These are phyloP conservation scores for Cladosporium oxysporum DNA, from an alignment of 2,329 filamentous ascomycete species.

Conservation along the genomic window DNA sequence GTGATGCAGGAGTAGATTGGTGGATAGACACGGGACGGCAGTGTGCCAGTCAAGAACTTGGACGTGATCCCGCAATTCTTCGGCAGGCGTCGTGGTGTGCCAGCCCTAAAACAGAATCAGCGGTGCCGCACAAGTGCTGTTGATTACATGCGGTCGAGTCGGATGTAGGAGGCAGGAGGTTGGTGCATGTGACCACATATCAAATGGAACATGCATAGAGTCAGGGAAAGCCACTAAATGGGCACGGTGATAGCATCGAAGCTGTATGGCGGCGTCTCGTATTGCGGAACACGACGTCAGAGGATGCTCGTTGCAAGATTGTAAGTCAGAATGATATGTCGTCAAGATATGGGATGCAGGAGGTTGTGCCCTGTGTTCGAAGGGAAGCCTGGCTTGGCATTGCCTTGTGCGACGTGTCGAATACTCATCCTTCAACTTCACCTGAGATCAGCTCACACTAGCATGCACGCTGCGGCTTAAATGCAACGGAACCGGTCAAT, in stretches of 20 bases:
- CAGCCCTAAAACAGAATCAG: neutral
- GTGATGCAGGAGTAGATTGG: slow-evolving; percentile 8
- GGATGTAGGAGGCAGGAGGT: neutral
- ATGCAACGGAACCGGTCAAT: neutral
- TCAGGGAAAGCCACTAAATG: neutral
- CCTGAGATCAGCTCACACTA: neutral
- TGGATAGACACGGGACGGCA: neutral
- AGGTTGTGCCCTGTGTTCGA: neutral
- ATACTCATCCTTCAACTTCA: neutral
- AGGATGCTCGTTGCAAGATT: neutral
- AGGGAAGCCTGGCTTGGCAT: neutral
- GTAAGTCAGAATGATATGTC: neutral
- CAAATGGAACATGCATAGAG: neutral
- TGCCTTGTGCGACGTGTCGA: neutral
- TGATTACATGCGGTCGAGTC: neutral
- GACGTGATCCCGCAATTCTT: neutral
- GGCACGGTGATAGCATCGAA: neutral
- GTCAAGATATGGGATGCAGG: neutral
- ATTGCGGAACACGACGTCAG: neutral
- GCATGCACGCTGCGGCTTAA: neutral
- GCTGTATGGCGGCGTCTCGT: neutral
- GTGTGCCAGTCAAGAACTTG: neutral
- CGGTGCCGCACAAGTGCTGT: neutral
- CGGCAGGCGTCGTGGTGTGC: neutral
- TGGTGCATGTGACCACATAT: neutral